Conservation (phyloP, 305 asterid species). For the Fraxinus angustifolia region DNA sequence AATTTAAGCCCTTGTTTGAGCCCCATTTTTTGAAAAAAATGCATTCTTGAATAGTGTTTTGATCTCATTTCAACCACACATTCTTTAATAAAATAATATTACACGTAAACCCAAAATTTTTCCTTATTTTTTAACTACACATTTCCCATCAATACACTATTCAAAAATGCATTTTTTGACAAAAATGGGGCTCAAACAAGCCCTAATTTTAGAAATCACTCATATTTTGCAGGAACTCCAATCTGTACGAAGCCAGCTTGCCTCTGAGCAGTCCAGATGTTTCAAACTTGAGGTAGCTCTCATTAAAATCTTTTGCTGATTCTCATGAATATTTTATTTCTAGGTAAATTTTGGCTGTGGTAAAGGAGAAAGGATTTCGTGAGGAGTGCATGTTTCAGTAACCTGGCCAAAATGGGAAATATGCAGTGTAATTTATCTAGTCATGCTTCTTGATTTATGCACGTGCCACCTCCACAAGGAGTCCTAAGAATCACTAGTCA, state of each 20-base stretch:
- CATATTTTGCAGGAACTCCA: constrained; percentile 75
- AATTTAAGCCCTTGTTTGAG: neutral
- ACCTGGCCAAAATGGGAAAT: neutral
- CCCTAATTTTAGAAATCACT: neutral
- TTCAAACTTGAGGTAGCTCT: constrained; percentile 91
- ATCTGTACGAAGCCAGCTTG: constrained; percentile 87
- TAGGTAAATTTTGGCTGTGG: neutral
- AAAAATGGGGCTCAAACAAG: no score
- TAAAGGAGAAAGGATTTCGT: neutral
- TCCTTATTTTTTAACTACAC: no score
- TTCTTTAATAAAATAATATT: no score
- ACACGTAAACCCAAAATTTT: no score
- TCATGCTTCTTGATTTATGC: neutral
- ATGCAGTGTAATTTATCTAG: neutral
- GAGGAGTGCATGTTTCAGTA: neutral
- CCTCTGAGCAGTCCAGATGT: constrained; percentile 94
- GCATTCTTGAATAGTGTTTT: no score
- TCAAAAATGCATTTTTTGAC: no score
- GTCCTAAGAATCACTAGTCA: neutral
- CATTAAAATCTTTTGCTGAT: constrained; percentile 12
- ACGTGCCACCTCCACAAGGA: neutral
- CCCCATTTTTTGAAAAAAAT: no score
- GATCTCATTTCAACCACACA: no score
- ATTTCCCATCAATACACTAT: no score
- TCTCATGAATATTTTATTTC: neutral